Evolutionary conservation across 768 basidiomycete species (phyloP).

Genomic region (Hericium erinaceus): DNA sequence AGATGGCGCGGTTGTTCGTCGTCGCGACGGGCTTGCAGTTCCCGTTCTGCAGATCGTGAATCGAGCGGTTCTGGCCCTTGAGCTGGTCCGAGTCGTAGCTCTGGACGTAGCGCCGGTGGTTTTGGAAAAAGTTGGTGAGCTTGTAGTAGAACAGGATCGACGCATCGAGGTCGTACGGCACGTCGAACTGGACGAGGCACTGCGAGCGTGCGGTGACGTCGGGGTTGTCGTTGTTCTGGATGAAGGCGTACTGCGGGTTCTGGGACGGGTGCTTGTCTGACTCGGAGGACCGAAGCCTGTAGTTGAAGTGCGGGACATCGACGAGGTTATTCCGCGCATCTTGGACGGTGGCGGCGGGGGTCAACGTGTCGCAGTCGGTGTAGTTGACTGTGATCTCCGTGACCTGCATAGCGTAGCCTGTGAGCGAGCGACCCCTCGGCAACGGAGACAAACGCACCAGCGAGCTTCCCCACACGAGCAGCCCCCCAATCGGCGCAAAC

Average conservation of each 20-base stretch:
- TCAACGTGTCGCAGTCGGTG: slow-evolving; percentile 74
- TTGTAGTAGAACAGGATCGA: slow-evolving; percentile 94
- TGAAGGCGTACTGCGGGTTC: slow-evolving; percentile 69
- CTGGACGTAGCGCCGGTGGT: slow-evolving; percentile 96
- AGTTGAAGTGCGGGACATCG: slow-evolving; percentile 57
- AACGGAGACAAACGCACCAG: slow-evolving; percentile 30
- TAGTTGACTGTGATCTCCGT: slow-evolving; percentile 95
- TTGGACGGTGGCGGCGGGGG: slow-evolving; percentile 25
- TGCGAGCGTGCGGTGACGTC: slow-evolving; percentile 34
- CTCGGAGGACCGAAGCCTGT: slow-evolving; percentile 57
- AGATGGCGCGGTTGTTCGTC: slow-evolving; percentile 49
- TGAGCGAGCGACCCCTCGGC: not conserved
- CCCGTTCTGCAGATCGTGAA: slow-evolving; percentile 44
- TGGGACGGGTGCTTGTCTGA: slow-evolving; percentile 30
- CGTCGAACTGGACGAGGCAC: slow-evolving; percentile 75
- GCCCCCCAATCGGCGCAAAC: slow-evolving; percentile 92
- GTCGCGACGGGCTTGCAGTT: slow-evolving; percentile 83
- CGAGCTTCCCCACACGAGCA: slow-evolving; percentile 86
- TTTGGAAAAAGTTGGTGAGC: slow-evolving; percentile 94
- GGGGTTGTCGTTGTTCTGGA: slow-evolving; percentile 41
- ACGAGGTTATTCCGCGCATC: slow-evolving; percentile 35
- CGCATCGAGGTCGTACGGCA: slow-evolving; percentile 66
- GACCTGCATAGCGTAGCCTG: slow-evolving; percentile 36
- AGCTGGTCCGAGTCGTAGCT: slow-evolving; percentile 81
- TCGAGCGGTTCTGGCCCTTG: slow-evolving; percentile 53